Evolutionary conservation across 2,329 filamentous ascomycete genomes (phyloP).

Genomic region (Beauveria bassiana): DNA sequence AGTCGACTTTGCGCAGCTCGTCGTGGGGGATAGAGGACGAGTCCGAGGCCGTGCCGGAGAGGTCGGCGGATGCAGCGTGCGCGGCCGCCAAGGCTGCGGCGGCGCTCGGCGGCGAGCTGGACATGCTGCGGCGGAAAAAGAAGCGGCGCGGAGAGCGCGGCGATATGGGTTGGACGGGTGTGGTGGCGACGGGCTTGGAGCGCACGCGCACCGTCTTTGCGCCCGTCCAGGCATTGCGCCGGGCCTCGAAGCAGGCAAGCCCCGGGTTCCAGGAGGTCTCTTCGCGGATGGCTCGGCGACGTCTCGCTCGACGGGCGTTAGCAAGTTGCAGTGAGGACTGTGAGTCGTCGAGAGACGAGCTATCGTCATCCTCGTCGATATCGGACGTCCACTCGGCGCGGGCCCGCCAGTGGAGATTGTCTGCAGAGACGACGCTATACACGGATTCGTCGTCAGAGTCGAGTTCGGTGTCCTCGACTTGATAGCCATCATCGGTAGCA

Average conservation of each 20-base stretch:
- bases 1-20: slow-evolving; percentile 24
- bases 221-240: slow-evolving; percentile 79
- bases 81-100: slow-evolving; percentile 16
- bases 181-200: slow-evolving; percentile 37
- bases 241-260: slow-evolving; percentile 66
- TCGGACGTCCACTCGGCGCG: slow-evolving; percentile 52
- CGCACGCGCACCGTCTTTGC: slow-evolving; percentile 54
- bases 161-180: slow-evolving; percentile 30
- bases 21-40: slow-evolving; percentile 33
- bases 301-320: slow-evolving; percentile 44
- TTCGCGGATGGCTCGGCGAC: slow-evolving; percentile 50
- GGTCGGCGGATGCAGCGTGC: slow-evolving; percentile 20
- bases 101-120: slow-evolving; percentile 30
- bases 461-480: slow-evolving; percentile 29
- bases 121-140: slow-evolving; percentile 41
- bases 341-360: slow-evolving; percentile 40
- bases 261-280: slow-evolving; percentile 76
- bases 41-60: slow-evolving; percentile 28
- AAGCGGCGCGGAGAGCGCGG: slow-evolving; percentile 40
- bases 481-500: slow-evolving; percentile 25
- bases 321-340: slow-evolving; percentile 34
- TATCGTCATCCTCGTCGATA: slow-evolving; percentile 41
- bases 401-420: slow-evolving; percentile 40
- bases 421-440: slow-evolving; percentile 52
- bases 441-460: slow-evolving; percentile 41